These are phyloP conservation scores for Paecilomyces formosus DNA, from an alignment of 2,329 filamentous ascomycete species.

Conservation along the genomic window DNA sequence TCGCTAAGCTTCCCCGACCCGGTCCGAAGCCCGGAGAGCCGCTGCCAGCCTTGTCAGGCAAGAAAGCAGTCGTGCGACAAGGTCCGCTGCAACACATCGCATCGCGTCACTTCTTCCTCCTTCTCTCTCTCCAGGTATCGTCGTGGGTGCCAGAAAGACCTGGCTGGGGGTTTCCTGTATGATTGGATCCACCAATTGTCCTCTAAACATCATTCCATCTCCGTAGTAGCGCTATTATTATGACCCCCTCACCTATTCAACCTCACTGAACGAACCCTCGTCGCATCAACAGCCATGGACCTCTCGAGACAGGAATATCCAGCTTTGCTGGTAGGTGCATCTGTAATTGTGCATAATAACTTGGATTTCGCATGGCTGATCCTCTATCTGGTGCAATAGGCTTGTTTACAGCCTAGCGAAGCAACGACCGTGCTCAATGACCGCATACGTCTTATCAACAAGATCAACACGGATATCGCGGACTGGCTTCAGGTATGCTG, in stretches of 20 bases:
- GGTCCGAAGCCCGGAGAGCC: not conserved
- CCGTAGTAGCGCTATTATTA: slow-evolving; percentile 12
- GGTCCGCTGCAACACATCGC: slow-evolving; percentile 8
- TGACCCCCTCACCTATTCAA: slow-evolving; percentile 19
- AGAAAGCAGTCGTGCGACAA: slow-evolving; percentile 1
- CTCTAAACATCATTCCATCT: slow-evolving; percentile 8
- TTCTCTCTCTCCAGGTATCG: slow-evolving; percentile 2
- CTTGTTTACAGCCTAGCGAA: slow-evolving; percentile 70
- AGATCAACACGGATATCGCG: slow-evolving; percentile 82
- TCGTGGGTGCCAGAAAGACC: not conserved
- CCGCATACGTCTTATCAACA: slow-evolving; percentile 77
- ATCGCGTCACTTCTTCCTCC: slow-evolving; percentile 10
- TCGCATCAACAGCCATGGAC: slow-evolving; percentile 50
- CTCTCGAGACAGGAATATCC: slow-evolving; percentile 86
- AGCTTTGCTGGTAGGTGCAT: slow-evolving; percentile 71
- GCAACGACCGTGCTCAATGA: slow-evolving; percentile 78
- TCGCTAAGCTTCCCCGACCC: not conserved
- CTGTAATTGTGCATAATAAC: slow-evolving; percentile 6
- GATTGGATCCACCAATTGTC: not conserved
- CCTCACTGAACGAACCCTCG: slow-evolving; percentile 11
- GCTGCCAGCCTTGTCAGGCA: slow-evolving; percentile 18
- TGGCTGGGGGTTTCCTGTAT: not conserved
- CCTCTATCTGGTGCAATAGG: slow-evolving; percentile 44
- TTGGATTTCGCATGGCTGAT: slow-evolving; percentile 13
- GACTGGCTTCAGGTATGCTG: slow-evolving; percentile 85